A percentile compares a stretch with the other conserved stretches of the same genome.
phyloP scores from a whole-genome alignment of 371 early-diverging fungal species.

The Mortierella sp. region DNA sequence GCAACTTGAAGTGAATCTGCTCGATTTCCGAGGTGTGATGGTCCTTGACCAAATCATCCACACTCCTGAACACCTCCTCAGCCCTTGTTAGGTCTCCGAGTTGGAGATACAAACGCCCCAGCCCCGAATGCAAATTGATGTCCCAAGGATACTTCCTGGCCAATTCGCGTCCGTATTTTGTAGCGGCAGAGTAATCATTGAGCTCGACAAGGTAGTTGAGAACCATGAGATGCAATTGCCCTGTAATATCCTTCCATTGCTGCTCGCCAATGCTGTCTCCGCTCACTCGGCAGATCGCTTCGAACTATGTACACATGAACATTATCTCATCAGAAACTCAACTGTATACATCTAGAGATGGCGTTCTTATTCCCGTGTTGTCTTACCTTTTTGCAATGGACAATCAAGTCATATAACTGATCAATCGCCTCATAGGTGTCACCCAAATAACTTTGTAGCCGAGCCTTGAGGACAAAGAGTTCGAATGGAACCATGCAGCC shows the following conservation, averaged over 20 bases:
- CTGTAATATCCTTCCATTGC: slow-evolving; percentile 61
- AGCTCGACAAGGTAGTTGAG: slow-evolving; percentile 62
- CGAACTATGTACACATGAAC: slow-evolving; percentile 16
- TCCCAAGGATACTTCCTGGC: slow-evolving; percentile 45
- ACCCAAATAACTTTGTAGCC: slow-evolving; percentile 63
- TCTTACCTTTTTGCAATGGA: slow-evolving; percentile 64
- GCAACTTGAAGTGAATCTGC: slow-evolving; percentile 49
- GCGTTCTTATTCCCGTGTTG: too few relatives aligned
- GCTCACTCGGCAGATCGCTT: slow-evolving; percentile 33
- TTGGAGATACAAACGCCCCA: slow-evolving; percentile 69
- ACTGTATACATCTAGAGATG: not conserved
- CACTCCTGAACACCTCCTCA: slow-evolving; percentile 53
- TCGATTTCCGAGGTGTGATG: slow-evolving; percentile 9
- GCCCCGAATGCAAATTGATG: slow-evolving; percentile 61
- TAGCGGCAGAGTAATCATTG: slow-evolving; percentile 62
- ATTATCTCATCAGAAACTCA: not conserved
- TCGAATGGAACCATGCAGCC: slow-evolving; percentile 69
- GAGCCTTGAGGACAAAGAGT: slow-evolving; percentile 61
- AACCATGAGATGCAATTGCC: slow-evolving; percentile 64
- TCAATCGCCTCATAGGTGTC: slow-evolving; percentile 61
- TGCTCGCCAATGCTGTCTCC: slow-evolving; percentile 30
- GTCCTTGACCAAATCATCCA: slow-evolving; percentile 46
- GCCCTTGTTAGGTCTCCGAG: slow-evolving; percentile 63
- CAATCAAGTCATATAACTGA: slow-evolving; percentile 61
- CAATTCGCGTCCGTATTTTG: slow-evolving; percentile 48